A percentile compares a stretch with the other conserved stretches of the same genome.
Conservation (phyloP, 768 basidiomycete genomes). For the Podaxis pistillaris region DNA sequence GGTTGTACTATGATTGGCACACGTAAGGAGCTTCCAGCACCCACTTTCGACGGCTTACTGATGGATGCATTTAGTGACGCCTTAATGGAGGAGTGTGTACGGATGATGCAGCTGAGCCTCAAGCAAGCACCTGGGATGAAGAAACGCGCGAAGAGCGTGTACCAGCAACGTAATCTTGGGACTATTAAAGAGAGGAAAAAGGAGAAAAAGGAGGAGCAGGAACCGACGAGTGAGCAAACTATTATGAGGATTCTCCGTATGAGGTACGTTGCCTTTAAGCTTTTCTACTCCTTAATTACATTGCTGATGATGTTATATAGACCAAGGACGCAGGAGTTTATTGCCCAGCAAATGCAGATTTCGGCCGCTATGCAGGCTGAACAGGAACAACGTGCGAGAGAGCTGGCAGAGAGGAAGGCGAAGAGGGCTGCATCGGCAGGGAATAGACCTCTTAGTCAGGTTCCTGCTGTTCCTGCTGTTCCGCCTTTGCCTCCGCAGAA, state of each 20-base stretch:
- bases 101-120: conserved; percentile 89
- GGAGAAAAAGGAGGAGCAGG: conserved; percentile 84
- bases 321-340: conserved; percentile 80
- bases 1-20: conserved; percentile 95
- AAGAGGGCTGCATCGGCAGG: conserved; percentile 44
- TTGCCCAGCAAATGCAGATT: conserved; percentile 82
- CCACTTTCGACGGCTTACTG: conserved; percentile 5
- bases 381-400: conserved; percentile 70
- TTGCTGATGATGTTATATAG: conserved; percentile 33
- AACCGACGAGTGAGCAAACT: conserved; percentile 79
- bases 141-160: conserved; percentile 91
- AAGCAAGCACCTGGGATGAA: conserved; percentile 72
- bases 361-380: conserved; percentile 81
- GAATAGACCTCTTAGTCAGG: conserved; percentile 27
- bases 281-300: conserved; percentile 7
- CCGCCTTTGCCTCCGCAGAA: conserved; percentile 33
- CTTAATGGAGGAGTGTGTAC: conserved; percentile 92
- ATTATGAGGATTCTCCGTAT: conserved; percentile 95
- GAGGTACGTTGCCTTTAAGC: conserved; percentile 51
- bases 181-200: conserved; percentile 94
- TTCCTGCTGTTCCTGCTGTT: conserved; percentile 29
- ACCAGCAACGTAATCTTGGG: conserved; percentile 89
- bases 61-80: conserved; percentile 52
- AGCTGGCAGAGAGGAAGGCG: conserved; percentile 54
- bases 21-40: conserved; percentile 50